Evolutionary conservation across 352 stramenopile species (phyloP).

Genomic region (Halophytophthora batemanensis): DNA sequence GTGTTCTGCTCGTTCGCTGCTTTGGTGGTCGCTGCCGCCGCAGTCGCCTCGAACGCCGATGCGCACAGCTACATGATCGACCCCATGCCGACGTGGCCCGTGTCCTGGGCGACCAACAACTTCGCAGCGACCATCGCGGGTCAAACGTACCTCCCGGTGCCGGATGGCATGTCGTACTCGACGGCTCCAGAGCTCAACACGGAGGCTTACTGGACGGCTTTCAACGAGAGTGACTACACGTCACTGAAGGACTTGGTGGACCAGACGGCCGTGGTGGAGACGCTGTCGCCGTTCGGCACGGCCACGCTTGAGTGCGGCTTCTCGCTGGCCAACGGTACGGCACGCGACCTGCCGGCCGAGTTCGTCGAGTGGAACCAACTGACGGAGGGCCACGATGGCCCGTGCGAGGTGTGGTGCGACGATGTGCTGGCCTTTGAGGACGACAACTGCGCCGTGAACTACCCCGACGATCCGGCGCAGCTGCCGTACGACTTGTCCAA

Average conservation of each 20-base stretch:
- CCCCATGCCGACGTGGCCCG: slow-evolving; percentile 14
- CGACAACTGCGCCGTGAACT: background rate
- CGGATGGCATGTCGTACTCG: slow-evolving; percentile 19
- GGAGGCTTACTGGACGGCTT: slow-evolving; percentile 5
- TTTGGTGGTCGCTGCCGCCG: slow-evolving; percentile 2
- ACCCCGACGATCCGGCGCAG: no score
- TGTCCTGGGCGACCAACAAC: slow-evolving; percentile 14
- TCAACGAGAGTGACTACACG: slow-evolving; percentile 11
- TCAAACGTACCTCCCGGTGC: slow-evolving; percentile 14
- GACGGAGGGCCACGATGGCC: background rate
- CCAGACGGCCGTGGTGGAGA: slow-evolving; percentile 1
- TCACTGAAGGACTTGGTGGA: slow-evolving; percentile 10
- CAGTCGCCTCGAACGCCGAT: background rate
- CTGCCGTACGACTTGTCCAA: background rate
- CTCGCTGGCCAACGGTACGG: slow-evolving; percentile 9
- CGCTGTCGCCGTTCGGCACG: slow-evolving; percentile 6
- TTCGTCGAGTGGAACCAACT: background rate
- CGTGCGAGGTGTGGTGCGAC: background rate
- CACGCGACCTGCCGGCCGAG: slow-evolving; percentile 12
- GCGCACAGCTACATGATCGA: slow-evolving; percentile 20
- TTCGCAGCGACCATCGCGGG: slow-evolving; percentile 21
- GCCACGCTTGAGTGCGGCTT: slow-evolving; percentile 8
- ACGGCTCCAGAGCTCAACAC: slow-evolving; percentile 7
- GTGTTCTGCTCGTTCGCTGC: background rate
- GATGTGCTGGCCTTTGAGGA: background rate